Conservation (phyloP, 257 asterid genomes). For the Plantago major region DNA sequence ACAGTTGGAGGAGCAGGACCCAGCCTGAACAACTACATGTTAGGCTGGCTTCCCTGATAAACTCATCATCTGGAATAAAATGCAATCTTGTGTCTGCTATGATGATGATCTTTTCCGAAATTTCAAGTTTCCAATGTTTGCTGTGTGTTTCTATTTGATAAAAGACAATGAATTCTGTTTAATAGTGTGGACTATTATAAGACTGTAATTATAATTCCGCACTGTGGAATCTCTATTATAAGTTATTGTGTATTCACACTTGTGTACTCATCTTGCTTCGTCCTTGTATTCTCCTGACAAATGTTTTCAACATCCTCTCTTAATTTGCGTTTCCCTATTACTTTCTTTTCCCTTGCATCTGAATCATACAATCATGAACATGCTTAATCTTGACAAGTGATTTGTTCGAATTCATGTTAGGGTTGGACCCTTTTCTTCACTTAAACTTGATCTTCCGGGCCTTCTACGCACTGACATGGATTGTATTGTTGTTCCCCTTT, state of each 20-base stretch:
- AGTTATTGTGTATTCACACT: background rate
- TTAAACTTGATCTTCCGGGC: too few relatives aligned
- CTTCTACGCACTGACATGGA: too few relatives aligned
- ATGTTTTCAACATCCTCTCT: too few relatives aligned
- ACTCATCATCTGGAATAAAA: background rate
- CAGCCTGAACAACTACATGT: slow-evolving; percentile 80
- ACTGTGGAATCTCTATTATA: slow-evolving; percentile 1
- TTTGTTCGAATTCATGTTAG: too few relatives aligned
- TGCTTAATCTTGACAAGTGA: too few relatives aligned
- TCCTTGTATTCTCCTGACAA: too few relatives aligned
- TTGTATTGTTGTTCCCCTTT: too few relatives aligned
- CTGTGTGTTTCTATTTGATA: slow-evolving; percentile 21
- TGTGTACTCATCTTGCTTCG: background rate
- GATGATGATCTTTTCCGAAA: slow-evolving; percentile 10
- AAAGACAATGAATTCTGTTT: slow-evolving; percentile 17
- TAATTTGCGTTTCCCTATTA: too few relatives aligned
- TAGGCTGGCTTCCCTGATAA: slow-evolving; percentile 77
- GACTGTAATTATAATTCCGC: slow-evolving; percentile 11
- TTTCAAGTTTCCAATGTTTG: background rate
- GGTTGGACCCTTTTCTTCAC: too few relatives aligned
- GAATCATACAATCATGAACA: too few relatives aligned
- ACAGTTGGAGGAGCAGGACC: slow-evolving; percentile 77
- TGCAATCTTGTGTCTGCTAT: background rate
- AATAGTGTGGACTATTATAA: slow-evolving; percentile 17
- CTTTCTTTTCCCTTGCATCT: too few relatives aligned